These are phyloP conservation scores for Acephala macrosclerotiorum DNA, from an alignment of 2,329 filamentous ascomycete species.

Conservation along the genomic window DNA sequence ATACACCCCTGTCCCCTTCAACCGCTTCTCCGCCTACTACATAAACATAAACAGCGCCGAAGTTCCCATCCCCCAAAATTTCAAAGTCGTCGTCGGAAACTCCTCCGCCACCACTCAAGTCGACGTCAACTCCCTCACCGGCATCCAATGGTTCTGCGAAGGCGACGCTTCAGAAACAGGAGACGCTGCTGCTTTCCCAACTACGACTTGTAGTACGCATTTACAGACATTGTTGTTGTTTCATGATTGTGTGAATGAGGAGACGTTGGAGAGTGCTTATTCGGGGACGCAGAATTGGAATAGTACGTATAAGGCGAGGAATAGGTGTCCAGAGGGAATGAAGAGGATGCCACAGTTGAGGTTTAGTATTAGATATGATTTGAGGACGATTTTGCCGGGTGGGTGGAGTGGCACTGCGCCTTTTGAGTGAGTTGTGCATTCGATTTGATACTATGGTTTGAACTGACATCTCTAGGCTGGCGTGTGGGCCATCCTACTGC, in stretches of 20 bases:
- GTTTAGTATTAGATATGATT: conserved; percentile 56
- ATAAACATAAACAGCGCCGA: conserved; percentile 51
- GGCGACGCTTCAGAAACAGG: conserved; percentile 38
- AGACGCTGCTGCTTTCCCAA: conserved; percentile 43
- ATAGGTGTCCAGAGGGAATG: conserved; percentile 52
- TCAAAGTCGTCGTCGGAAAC: conserved; percentile 51
- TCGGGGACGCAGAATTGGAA: conserved; percentile 7
- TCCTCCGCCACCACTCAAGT: conserved; percentile 45
- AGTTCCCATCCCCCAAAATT: conserved; percentile 53
- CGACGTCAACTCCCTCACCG: conserved; percentile 43
- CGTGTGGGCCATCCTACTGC: conserved; percentile 27
- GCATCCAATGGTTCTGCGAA: conserved; percentile 47
- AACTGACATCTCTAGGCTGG: conserved; percentile 44
- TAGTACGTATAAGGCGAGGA: conserved; percentile 29
- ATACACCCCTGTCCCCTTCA: conserved; percentile 45
- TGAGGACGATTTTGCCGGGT: conserved; percentile 50
- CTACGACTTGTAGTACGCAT: conserved; percentile 49
- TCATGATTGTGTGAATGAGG: conserved; percentile 50
- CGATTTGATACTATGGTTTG: too few relatives aligned
- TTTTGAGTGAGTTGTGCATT: conserved; percentile 40
- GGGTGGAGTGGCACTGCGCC: conserved; percentile 54
- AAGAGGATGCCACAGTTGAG: conserved; percentile 55
- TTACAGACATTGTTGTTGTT: conserved; percentile 54
- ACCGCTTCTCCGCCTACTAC: conserved; percentile 56
- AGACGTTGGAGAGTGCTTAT: conserved; percentile 46